phyloP scores from a whole-genome alignment of 225 moss, liverwort and hornwort genomes.

The Rhytidiadelphus loreus region DNA sequence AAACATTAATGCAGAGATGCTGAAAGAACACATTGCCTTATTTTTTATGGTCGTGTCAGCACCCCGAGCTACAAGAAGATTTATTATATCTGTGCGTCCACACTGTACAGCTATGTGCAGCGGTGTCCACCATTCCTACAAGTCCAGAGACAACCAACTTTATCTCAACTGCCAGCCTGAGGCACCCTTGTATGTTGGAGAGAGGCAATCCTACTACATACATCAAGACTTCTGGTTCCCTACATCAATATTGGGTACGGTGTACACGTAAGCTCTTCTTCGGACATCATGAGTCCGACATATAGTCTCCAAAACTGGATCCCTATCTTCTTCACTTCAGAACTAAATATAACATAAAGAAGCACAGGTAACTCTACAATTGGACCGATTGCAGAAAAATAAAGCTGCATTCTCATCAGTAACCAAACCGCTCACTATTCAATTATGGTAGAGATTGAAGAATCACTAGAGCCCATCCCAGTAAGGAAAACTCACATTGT shows the following conservation, averaged over 20 bases:
- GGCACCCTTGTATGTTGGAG: not conserved
- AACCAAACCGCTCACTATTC: not conserved
- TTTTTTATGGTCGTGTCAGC: constrained; percentile 52
- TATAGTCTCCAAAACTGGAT: not conserved
- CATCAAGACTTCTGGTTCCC: not conserved
- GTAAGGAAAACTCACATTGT: constrained; percentile 27
- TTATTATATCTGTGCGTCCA: constrained; percentile 69
- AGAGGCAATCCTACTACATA: not conserved
- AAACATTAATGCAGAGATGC: not conserved
- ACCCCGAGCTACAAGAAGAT: constrained; percentile 60
- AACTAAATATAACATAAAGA: not conserved
- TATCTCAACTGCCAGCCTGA: not conserved
- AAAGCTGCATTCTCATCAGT: not conserved
- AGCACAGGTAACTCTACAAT: not conserved
- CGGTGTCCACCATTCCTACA: constrained; percentile 82
- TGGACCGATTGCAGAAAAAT: not conserved
- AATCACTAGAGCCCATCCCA: not conserved
- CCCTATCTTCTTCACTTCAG: not conserved
- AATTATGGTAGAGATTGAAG: not conserved
- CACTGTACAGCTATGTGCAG: constrained; percentile 81
- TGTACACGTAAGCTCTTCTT: not conserved
- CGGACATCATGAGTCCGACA: not conserved
- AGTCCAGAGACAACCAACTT: not conserved
- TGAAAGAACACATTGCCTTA: constrained; percentile 19
- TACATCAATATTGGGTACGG: not conserved